Evolutionary conservation across 345 rosid species (phyloP).

Genomic region (Brassica nigra): DNA sequence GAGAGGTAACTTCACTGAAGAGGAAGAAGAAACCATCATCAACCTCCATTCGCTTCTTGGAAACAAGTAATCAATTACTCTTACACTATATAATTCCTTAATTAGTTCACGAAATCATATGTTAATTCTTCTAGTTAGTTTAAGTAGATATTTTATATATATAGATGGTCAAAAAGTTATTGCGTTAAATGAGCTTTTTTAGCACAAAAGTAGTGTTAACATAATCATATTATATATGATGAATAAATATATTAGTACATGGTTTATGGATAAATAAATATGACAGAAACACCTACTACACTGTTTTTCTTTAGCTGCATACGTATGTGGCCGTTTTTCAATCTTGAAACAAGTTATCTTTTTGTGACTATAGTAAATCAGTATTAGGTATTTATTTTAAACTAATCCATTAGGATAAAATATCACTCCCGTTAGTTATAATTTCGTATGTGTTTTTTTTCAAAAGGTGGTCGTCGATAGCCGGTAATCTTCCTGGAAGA

Average conservation of each 20-base stretch:
- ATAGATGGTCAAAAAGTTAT: not conserved
- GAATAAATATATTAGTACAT: conserved; percentile 10
- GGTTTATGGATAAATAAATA: not conserved
- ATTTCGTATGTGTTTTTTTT: conserved; percentile 16
- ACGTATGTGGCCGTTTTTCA: conserved; percentile 33
- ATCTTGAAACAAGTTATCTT: conserved; percentile 13
- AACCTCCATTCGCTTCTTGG: conserved; percentile 71
- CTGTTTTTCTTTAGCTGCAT: not conserved
- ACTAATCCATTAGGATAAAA: conserved; percentile 19
- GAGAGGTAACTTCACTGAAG: conserved; percentile 69
- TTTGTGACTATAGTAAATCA: conserved; percentile 14
- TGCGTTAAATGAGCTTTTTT: not conserved
- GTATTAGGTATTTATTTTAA: conserved; percentile 23
- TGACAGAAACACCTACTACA: conserved; percentile 35
- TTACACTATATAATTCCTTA: not conserved
- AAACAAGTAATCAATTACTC: conserved; percentile 54
- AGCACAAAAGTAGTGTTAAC: too few species aligned
- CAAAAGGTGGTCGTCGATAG: conserved; percentile 46
- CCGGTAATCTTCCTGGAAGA: conserved; percentile 44
- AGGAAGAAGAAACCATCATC: conserved; percentile 74
- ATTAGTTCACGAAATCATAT: not conserved
- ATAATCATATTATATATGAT: too few species aligned
- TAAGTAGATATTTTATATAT: not conserved
- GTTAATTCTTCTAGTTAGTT: not conserved
- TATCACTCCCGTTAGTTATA: not conserved